A percentile compares a stretch with the other conserved stretches of the same genome.
These are phyloP conservation scores for Colletotrichum sp. DNA, from an alignment of 2,329 filamentous ascomycete genomes.

Conservation along the genomic window DNA sequence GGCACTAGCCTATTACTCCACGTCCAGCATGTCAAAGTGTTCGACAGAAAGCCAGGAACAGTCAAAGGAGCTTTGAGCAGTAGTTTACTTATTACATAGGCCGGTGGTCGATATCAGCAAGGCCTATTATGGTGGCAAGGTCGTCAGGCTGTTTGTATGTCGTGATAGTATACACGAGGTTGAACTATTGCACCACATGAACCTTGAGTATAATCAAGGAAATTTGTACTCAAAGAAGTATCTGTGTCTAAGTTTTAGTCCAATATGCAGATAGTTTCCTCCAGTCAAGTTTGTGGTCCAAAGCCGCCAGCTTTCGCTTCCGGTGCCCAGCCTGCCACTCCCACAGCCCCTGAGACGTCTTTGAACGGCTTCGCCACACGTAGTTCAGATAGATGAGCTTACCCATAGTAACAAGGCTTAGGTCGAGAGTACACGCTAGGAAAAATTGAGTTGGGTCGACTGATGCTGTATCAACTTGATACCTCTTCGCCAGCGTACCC, in stretches of 20 bases:
- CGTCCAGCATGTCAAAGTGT: neutral
- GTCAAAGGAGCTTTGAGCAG: rapidly evolving
- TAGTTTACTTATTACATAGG: rapidly evolving
- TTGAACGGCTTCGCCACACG: neutral
- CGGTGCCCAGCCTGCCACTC: neutral
- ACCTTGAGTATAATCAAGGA: rapidly evolving
- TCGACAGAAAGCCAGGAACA: neutral
- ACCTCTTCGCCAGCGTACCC: neutral
- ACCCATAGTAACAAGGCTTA: neutral
- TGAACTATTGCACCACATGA: neutral
- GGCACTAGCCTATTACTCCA: neutral
- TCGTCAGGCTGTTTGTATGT: rapidly evolving
- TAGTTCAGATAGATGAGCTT: neutral
- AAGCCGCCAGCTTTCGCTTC: neutral
- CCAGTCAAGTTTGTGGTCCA: neutral
- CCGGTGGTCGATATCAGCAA: neutral
- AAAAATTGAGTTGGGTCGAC: neutral
- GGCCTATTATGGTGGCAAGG: neutral
- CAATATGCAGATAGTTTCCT: neutral
- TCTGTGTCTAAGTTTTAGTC: rapidly evolving
- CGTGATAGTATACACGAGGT: neutral
- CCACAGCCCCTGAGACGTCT: neutral
- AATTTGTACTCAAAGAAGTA: rapidly evolving
- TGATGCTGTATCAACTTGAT: neutral
- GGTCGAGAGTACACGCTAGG: neutral